Evolutionary conservation across 352 stramenopile species (phyloP), one percentile per base, ranked within the genome.

Genomic region (Phytophthora vignae): DNA sequence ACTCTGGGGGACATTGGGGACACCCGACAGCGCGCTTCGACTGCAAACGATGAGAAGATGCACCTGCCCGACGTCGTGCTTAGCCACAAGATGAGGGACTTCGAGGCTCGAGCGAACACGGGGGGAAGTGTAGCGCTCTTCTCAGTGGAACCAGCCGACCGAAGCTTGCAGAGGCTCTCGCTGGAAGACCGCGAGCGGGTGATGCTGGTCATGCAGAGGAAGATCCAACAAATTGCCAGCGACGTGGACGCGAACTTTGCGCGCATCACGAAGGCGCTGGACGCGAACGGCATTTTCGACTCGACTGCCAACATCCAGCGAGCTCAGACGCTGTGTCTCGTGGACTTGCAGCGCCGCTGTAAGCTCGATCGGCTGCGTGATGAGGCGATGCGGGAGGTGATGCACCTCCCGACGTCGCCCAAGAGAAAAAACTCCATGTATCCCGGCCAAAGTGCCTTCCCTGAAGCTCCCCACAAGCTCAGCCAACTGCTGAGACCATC

Each of bases 51-150:
- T 14, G 70, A 64, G n/a, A 91, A 90, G 64, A 74, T 71, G 40
- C 83, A 93, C 60, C 55, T 93, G 36, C 87, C 87, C 1, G 84
- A 93, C 14, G 83, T 93, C 17, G 80, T 95, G 48, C 53, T 95
- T 46, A 77, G 79, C 60, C 85, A 95, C 72, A 95, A 95, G 57
- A 91, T 93, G 84, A 74, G 87, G 60, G 84, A 92, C 48, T 93
- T 93, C 65, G 85, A 95, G 60, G 85, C 85, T 15, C 87, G 88
- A 33, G 89, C 83, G 31, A 85, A 79, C 60, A 64, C 76, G 9
- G 60, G 65, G 15, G 64, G 64, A 4, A 56, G 54, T 7, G 81
- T 83, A 17, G 76, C 66, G 11, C 57, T 91, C 27, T 79, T 90
- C 44, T 69, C 79, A n/a, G 42, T 65, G 9, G 85, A 92, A 38